Conservation (phyloP, 1,139 yeast genomes). For the Zhuliangozyma parablackwelliae region DNA sequence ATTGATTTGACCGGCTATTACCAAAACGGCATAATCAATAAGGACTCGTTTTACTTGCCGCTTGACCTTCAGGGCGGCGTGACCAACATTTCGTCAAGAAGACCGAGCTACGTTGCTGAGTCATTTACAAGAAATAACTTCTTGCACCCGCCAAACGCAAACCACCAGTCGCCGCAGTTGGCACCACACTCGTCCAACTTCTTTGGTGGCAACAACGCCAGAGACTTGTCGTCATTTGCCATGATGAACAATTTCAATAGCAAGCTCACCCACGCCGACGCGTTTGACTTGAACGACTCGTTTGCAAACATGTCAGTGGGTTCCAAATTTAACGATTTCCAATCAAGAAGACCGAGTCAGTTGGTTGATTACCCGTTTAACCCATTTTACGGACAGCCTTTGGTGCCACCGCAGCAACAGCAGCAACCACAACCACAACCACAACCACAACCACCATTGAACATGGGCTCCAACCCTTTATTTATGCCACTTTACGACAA, state of each 20-base stretch:
- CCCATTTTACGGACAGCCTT: constrained; percentile 8
- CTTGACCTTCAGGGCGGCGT: constrained; percentile 62
- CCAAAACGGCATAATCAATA: constrained; percentile 3
- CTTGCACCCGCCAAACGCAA: constrained; percentile 2
- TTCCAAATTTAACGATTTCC: constrained; percentile 37
- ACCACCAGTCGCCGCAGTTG: constrained; percentile 8
- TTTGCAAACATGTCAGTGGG: constrained; percentile 33
- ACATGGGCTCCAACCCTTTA: too few relatives aligned
- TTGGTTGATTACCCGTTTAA: constrained; percentile 29
- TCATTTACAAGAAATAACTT: constrained; percentile 38
- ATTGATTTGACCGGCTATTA: constrained; percentile 5
- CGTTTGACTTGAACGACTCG: constrained; percentile 29
- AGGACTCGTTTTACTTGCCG: constrained; percentile 45
- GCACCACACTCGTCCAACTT: constrained; percentile 6
- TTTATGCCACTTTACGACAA: too few relatives aligned
- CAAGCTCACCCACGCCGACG: constrained; percentile 8
- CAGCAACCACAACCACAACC: constrained; percentile 3
- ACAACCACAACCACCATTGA: constrained; percentile 3
- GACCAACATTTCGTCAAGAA: constrained; percentile 54
- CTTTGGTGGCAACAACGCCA: constrained; percentile 4
- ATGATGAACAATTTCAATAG: constrained; percentile 19
- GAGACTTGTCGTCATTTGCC: constrained; percentile 15
- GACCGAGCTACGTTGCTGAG: constrained; percentile 67
- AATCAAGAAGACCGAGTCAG: constrained; percentile 44
- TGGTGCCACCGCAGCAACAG: constrained; percentile 1